phyloP scores from a whole-genome alignment of 192 early-diverging fungal genomes.

The Dissophora globulifera region DNA sequence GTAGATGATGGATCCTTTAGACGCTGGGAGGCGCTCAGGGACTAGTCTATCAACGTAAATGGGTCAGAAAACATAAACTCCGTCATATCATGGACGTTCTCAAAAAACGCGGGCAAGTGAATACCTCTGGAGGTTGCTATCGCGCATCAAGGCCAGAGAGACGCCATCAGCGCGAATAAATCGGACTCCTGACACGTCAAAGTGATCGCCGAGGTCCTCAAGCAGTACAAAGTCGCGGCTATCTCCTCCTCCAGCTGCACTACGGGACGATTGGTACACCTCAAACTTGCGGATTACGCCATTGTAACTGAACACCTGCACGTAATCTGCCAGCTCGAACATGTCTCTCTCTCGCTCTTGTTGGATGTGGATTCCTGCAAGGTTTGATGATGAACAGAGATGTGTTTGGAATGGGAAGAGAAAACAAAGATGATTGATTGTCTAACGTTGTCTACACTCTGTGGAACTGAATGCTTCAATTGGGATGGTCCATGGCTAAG shows the following conservation, averaged over 20 bases:
- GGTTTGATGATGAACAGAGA: too few relatives aligned
- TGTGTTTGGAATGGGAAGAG: too few relatives aligned
- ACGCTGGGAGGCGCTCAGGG: slow-evolving; percentile 20
- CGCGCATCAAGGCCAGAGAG: slow-evolving; percentile 4
- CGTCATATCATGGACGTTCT: neutral
- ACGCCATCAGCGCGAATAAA: slow-evolving; percentile 18
- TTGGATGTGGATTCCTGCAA: too few relatives aligned
- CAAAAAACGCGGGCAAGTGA: neutral
- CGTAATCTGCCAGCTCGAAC: slow-evolving; percentile 12
- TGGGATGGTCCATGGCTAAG: too few relatives aligned
- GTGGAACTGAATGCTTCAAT: too few relatives aligned
- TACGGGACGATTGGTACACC: neutral
- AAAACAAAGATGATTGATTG: too few relatives aligned
- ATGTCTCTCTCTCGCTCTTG: neutral
- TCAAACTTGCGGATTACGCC: slow-evolving; percentile 12
- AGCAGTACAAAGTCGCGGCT: slow-evolving; percentile 17
- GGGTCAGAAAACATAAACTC: neutral
- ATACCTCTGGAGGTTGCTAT: slow-evolving; percentile 18
- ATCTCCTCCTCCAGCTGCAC: neutral
- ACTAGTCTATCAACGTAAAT: slow-evolving; percentile 2
- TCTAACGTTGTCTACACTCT: too few relatives aligned
- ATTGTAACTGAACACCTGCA: slow-evolving; percentile 15
- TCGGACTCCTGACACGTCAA: neutral
- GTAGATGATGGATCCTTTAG: slow-evolving; percentile 11
- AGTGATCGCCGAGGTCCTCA: slow-evolving; percentile 16